These are phyloP conservation scores for Boehmeria nivea DNA, from an alignment of 306 rosid genomes.

Conservation along the genomic window DNA sequence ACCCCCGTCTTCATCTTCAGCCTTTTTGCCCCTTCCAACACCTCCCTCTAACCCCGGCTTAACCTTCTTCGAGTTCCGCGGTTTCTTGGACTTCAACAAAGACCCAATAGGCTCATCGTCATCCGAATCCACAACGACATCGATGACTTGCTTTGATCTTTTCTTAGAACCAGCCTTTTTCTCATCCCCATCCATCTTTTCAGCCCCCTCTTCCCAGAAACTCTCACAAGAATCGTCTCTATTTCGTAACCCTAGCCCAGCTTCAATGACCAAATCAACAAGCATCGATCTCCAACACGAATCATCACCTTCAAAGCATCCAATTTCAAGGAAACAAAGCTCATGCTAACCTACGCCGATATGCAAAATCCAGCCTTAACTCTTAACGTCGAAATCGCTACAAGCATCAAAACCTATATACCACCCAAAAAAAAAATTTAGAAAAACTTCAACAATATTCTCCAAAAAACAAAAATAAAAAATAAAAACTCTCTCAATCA, in stretches of 20 bases:
- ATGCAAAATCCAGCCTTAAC: constrained; percentile 9
- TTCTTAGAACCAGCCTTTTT: constrained; percentile 47
- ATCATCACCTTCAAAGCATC: constrained; percentile 40
- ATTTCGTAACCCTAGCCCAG: constrained; percentile 38
- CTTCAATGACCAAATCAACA: constrained; percentile 39
- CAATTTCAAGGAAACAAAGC: constrained; percentile 27
- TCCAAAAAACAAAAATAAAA: not conserved
- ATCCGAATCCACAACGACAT: constrained; percentile 50
- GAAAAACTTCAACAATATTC: not conserved
- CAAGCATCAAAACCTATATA: constrained; percentile 17
- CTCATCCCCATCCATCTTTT: constrained; percentile 63
- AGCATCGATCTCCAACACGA: constrained; percentile 21
- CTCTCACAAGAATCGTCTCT: constrained; percentile 3
- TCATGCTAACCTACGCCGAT: constrained; percentile 28
- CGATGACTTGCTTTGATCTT: constrained; percentile 48
- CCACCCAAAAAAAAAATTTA: not conserved
- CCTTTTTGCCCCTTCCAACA: constrained; percentile 35
- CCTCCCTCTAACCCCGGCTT: constrained; percentile 24
- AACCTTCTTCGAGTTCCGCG: constrained; percentile 50
- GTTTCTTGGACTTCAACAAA: constrained; percentile 58
- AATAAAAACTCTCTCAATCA: constrained; percentile 8
- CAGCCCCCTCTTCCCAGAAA: constrained; percentile 36
- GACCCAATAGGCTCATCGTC: constrained; percentile 85
- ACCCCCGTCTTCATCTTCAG: constrained; percentile 42
- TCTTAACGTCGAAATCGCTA: constrained; percentile 17